phyloP scores from a whole-genome alignment of 1,284 basidiomycete species.

The Gomphus bonarii region DNA sequence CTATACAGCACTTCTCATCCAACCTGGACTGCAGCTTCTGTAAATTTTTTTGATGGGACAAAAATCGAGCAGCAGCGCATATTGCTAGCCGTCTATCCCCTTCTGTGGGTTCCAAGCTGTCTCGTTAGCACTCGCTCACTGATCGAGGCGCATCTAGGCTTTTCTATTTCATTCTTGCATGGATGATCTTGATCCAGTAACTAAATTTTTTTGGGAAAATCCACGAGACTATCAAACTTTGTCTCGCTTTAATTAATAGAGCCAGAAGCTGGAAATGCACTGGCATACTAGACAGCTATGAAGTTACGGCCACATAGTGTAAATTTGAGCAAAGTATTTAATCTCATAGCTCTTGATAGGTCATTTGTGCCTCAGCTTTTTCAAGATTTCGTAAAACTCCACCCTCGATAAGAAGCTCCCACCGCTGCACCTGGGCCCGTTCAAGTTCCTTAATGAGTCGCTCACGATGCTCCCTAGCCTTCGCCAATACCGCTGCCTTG shows the following conservation, averaged over 20 bases:
- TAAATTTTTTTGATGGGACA: constrained; percentile 91
- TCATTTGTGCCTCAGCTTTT: constrained; percentile 19
- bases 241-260: not conserved
- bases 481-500: constrained; percentile 22
- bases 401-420: constrained; percentile 67
- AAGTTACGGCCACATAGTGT: not conserved
- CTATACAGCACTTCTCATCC: not conserved
- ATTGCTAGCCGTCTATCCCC: constrained; percentile 85
- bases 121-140: not conserved
- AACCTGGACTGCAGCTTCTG: constrained; percentile 53
- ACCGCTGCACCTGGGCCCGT: constrained; percentile 50
- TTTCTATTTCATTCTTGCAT: constrained; percentile 80
- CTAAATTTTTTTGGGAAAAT: constrained; percentile 1
- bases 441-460: constrained; percentile 47
- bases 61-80: constrained; percentile 83
- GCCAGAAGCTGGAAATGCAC: not conserved
- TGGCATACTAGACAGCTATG: not conserved
- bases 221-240: not conserved
- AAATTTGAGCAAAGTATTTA: not conserved
- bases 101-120: constrained; percentile 48
- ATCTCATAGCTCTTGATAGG: not conserved
- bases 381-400: constrained; percentile 48
- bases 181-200: constrained; percentile 91
- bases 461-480: constrained; percentile 31
- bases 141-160: constrained; percentile 33